Conservation (phyloP, 2,329 filamentous ascomycete species). For the Colletotrichum aenigma region DNA sequence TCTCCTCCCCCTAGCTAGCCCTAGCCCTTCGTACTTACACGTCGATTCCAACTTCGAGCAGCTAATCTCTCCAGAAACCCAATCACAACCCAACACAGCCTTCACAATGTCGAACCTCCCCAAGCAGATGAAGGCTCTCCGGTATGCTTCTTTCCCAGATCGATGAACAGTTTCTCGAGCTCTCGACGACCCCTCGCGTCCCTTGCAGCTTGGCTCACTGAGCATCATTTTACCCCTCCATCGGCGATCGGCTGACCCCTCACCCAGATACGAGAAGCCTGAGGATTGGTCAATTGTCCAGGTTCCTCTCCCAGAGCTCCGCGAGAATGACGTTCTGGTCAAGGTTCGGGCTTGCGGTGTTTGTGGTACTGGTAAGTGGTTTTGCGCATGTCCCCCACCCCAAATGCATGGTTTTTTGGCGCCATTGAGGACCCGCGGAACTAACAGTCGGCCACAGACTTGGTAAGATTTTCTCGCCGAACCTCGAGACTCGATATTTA, state of each 20-base stretch:
- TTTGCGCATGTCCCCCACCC: neutral
- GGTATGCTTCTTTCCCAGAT: constrained; percentile 41
- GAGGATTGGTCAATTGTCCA: constrained; percentile 64
- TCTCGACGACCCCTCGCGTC: neutral
- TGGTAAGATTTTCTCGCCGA: constrained; percentile 30
- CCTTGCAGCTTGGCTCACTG: neutral
- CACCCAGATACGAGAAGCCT: constrained; percentile 63
- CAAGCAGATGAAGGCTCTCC: constrained; percentile 65
- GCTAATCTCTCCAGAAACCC: neutral
- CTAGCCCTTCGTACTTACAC: neutral
- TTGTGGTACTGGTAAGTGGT: constrained; percentile 56
- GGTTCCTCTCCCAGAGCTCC: constrained; percentile 64
- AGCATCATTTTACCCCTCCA: constrained; percentile 14
- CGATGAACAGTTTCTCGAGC: neutral
- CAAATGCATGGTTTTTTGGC: neutral
- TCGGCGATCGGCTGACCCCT: constrained; percentile 23
- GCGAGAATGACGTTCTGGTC: constrained; percentile 65
- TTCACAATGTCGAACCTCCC: constrained; percentile 47
- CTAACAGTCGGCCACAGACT: constrained; percentile 32
- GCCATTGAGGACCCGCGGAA: neutral
- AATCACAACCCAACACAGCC: neutral
- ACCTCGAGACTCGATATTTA: constrained; percentile 10
- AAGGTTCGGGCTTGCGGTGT: constrained; percentile 73
- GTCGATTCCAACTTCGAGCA: neutral
- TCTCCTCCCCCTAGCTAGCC: neutral